phyloP scores from a whole-genome alignment of 2,329 filamentous ascomycete species.

The Pseudogymnoascus sp. region DNA sequence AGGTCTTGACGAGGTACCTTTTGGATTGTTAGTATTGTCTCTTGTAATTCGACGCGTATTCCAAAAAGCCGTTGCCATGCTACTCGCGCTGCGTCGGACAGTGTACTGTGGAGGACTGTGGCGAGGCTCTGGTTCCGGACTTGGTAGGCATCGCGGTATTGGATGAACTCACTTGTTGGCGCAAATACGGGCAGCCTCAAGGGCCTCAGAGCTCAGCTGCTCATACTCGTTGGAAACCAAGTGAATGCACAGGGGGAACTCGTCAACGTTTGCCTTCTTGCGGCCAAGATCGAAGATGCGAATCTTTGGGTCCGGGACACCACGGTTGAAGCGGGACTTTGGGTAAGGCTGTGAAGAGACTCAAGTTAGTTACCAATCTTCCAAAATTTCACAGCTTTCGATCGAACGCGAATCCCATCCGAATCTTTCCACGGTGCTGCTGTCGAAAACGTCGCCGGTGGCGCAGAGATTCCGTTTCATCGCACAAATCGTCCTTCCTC shows the following conservation, averaged over 20 bases:
- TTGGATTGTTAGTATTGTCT: slow-evolving; percentile 1
- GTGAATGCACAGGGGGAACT: slow-evolving; percentile 99
- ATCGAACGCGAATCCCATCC: not conserved
- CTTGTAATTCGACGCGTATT: not conserved
- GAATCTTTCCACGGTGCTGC: not conserved
- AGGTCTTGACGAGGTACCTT: slow-evolving; percentile 57
- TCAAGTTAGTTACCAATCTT: slow-evolving; percentile 16
- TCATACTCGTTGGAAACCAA: slow-evolving; percentile 99
- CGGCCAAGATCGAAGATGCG: slow-evolving; percentile 98
- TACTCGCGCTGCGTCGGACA: not conserved
- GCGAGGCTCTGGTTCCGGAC: not conserved
- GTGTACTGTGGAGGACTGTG: not conserved
- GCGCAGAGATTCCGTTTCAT: not conserved
- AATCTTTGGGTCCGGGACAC: slow-evolving; percentile 73
- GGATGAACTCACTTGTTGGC: slow-evolving; percentile 76
- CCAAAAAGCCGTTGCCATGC: not conserved
- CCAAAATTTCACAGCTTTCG: not conserved
- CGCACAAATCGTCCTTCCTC: not conserved
- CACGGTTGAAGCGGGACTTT: slow-evolving; percentile 99
- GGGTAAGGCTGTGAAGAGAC: slow-evolving; percentile 67
- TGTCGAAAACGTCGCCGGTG: not conserved
- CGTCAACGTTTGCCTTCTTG: slow-evolving; percentile 97
- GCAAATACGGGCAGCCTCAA: slow-evolving; percentile 99
- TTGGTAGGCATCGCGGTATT: not conserved
- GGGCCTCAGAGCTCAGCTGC: slow-evolving; percentile 98